Evolutionary conservation across 2,329 filamentous ascomycete species (phyloP), one percentile per base, ranked within the genome.

Genomic region (Myriosclerotinia duriaeana): DNA sequence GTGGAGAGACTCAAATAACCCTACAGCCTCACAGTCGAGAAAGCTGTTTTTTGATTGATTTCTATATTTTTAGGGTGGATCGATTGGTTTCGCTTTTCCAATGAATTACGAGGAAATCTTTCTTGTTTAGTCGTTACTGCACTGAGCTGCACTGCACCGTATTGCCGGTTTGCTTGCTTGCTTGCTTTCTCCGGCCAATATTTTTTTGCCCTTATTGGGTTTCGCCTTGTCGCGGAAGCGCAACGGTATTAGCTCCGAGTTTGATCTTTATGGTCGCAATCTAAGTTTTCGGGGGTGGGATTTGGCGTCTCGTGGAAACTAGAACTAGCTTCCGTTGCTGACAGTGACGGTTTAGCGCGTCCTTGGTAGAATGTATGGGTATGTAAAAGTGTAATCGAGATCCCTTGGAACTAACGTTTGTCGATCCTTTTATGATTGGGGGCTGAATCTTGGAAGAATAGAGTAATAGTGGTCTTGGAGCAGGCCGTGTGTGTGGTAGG

Each of bases 221-320:
- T 61, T 46, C 9, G 38, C 36, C 46, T 61, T 53, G 62, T 46
- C 55, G 64, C 55, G 55, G 64, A 53, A 42, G 55, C 36, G 58
- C 38, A 61, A 59, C 36, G 55, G 38, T 50, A 40, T 12, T 20
- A 40, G 58, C 58, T 40, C 55, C 55, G 55, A 53, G 30, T 36
- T 48, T 46, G 42, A 38, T 44, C 22, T 26, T 61, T 53, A 48
- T 46, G 9, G 55, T 66, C 38, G 64, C 55, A 61, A 61, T 61
- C 17, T 60, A 53, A 53, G 20, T 26, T 66, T 66, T 66, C 38
- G 38, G 56, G 64, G 64, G 60, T 52, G 36, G 60, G 30, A 34
- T 15, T 61, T 46, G 55, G 55, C 64, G 55, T 61, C 50, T 59
- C 64, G 55, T 66, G 55, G 64, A 46, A 53, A 52, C 36, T 66